Evolutionary conservation across 345 rosid genomes (phyloP).

Genomic region (Viola odorata): DNA sequence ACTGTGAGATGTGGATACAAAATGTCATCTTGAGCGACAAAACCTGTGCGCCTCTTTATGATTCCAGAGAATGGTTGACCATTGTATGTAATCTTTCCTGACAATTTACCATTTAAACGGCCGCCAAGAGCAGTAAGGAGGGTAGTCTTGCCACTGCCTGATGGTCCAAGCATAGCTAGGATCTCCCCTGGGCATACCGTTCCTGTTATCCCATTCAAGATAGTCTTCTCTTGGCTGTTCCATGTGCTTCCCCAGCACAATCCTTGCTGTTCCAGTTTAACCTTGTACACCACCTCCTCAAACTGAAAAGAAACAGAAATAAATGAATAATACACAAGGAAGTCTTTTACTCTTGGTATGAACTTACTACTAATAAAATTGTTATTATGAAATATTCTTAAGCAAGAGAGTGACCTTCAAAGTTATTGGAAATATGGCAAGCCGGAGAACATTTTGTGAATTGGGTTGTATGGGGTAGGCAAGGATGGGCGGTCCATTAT

Average conservation of each 20-base stretch:
- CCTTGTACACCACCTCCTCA: conserved; percentile 87
- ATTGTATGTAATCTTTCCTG: conserved; percentile 87
- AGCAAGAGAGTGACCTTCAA: conserved; percentile 55
- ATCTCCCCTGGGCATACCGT: conserved; percentile 88
- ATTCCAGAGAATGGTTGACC: conserved; percentile 75
- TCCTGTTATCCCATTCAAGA: conserved; percentile 75
- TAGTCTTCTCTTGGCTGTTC: conserved; percentile 65
- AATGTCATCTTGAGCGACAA: conserved; percentile 89
- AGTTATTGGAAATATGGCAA: conserved; percentile 51
- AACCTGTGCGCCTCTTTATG: conserved; percentile 74
- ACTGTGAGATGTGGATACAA: conserved; percentile 93
- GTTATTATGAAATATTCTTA: not conserved
- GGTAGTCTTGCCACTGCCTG: conserved; percentile 98
- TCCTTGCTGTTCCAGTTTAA: conserved; percentile 54
- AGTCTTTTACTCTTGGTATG: not conserved
- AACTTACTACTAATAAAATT: no score
- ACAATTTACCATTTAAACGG: conserved; percentile 61
- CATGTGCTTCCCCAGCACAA: conserved; percentile 46
- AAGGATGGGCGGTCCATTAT: conserved; percentile 29
- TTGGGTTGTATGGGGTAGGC: conserved; percentile 35
- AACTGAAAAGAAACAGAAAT: conserved; percentile 44
- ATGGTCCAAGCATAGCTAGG: conserved; percentile 95
- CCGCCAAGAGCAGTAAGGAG: conserved; percentile 97
- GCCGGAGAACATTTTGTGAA: conserved; percentile 43
- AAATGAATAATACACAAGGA: not conserved